Conservation (phyloP, 768 basidiomycete species). For the Gloeopeniophorella convolvens region DNA sequence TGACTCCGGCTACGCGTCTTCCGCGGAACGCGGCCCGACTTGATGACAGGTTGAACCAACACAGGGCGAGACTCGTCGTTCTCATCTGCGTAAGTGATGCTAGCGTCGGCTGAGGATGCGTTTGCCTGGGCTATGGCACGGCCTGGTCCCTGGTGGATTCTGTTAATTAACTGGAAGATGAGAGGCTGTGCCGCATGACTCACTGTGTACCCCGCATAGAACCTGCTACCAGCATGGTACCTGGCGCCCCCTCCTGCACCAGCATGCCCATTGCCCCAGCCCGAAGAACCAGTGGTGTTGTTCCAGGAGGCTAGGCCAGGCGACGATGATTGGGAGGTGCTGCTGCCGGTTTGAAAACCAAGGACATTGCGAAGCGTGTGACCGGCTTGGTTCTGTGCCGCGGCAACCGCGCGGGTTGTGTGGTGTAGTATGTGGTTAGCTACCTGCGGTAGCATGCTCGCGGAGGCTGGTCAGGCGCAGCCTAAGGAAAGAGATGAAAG, state of each 20-base stretch:
- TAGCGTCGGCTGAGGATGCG: constrained; percentile 47
- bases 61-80: constrained; percentile 39
- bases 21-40: constrained; percentile 23
- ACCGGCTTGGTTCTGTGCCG: constrained; percentile 63
- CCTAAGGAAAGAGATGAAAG: background rate
- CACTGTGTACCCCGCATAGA: constrained; percentile 64
- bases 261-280: constrained; percentile 50
- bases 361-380: constrained; percentile 73
- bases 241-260: constrained; percentile 64
- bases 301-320: constrained; percentile 37
- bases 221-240: constrained; percentile 63
- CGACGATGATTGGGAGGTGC: constrained; percentile 36
- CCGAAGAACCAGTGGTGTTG: constrained; percentile 39
- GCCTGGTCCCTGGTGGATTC: constrained; percentile 68
- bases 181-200: constrained; percentile 23
- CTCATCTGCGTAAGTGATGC: constrained; percentile 48
- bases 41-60: constrained; percentile 24
- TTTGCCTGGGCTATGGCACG: constrained; percentile 72
- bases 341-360: constrained; percentile 52
- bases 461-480: constrained; percentile 4
- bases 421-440: constrained; percentile 72
- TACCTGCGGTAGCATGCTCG: constrained; percentile 73
- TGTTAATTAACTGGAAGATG: constrained; percentile 6
- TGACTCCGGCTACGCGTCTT: constrained; percentile 48
- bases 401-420: constrained; percentile 68